Conservation (phyloP, 345 rosid species). For the Lagerstroemia speciosa region DNA sequence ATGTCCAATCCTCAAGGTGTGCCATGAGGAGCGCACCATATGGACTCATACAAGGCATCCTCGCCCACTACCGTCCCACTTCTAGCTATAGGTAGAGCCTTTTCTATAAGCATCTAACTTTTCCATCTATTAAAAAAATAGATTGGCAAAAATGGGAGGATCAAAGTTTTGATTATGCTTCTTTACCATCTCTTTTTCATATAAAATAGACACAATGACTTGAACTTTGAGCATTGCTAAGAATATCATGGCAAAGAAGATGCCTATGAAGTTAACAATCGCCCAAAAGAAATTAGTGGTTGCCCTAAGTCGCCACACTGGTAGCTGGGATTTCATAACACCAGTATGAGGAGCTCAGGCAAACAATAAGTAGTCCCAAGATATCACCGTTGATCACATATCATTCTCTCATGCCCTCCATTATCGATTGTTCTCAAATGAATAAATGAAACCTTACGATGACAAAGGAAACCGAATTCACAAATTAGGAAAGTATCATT, state of each 20-base stretch:
- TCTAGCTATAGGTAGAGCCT: conserved; percentile 51
- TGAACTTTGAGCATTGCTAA: conserved; percentile 32
- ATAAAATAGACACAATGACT: background rate
- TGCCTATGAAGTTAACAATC: conserved; percentile 44
- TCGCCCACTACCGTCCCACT: conserved; percentile 70
- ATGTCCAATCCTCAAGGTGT: conserved; percentile 76
- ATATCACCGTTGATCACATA: too few species aligned
- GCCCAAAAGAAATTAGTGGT: conserved; percentile 67
- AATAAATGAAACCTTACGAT: too few species aligned
- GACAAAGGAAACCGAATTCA: too few species aligned
- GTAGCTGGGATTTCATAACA: conserved; percentile 32
- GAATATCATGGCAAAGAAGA: conserved; percentile 60
- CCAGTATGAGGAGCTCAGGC: conserved; percentile 3
- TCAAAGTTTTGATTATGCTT: background rate
- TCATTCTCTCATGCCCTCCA: too few species aligned
- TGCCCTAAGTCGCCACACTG: conserved; percentile 61
- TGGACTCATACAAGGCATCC: conserved; percentile 78
- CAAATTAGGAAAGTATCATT: too few species aligned
- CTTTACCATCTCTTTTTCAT: background rate
- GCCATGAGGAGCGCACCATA: conserved; percentile 55
- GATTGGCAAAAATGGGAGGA: background rate
- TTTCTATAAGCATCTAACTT: conserved; percentile 23
- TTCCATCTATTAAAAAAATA: conserved; percentile 65
- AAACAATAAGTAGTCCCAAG: too few species aligned
- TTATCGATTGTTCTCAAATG: too few species aligned